These are phyloP conservation scores for Parafenestella ontariensis DNA, from an alignment of 2,329 filamentous ascomycete species.

Conservation along the genomic window DNA sequence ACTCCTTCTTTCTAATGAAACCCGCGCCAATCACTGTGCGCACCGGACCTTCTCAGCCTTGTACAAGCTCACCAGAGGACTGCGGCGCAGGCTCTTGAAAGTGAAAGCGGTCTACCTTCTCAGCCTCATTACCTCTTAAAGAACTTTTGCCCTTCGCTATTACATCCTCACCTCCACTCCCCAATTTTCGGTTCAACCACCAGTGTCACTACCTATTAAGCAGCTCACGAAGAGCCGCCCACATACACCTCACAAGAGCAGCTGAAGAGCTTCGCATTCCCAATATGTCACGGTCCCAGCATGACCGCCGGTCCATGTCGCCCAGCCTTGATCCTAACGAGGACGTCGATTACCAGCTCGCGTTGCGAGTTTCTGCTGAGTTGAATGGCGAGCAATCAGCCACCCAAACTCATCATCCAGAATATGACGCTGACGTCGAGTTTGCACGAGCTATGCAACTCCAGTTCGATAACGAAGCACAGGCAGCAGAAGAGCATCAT, in stretches of 20 bases:
- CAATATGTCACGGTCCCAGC: background rate
- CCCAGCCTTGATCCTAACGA: slow-evolving; percentile 1
- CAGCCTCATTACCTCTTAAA: background rate
- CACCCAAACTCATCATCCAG: slow-evolving; percentile 1
- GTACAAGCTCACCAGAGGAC: background rate
- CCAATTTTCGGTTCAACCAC: background rate
- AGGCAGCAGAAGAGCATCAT: background rate
- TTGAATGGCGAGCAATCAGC: slow-evolving; percentile 7
- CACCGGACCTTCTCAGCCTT: background rate
- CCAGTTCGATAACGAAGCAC: slow-evolving; percentile 3
- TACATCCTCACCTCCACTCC: background rate
- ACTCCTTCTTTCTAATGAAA: background rate
- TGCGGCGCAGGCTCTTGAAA: background rate
- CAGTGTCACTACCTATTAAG: background rate
- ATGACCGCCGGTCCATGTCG: background rate
- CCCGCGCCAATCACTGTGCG: background rate
- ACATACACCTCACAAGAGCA: background rate
- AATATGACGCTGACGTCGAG: slow-evolving; percentile 8
- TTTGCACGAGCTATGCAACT: slow-evolving; percentile 10
- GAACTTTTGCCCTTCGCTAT: background rate
- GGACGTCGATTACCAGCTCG: slow-evolving; percentile 1
- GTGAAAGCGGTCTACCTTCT: background rate
- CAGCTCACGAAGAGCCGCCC: background rate
- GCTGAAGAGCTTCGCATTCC: background rate
- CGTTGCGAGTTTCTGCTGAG: slow-evolving; percentile 10